Conservation (phyloP, 192 early-diverging fungal genomes). For the Backusella psychrophila region DNA sequence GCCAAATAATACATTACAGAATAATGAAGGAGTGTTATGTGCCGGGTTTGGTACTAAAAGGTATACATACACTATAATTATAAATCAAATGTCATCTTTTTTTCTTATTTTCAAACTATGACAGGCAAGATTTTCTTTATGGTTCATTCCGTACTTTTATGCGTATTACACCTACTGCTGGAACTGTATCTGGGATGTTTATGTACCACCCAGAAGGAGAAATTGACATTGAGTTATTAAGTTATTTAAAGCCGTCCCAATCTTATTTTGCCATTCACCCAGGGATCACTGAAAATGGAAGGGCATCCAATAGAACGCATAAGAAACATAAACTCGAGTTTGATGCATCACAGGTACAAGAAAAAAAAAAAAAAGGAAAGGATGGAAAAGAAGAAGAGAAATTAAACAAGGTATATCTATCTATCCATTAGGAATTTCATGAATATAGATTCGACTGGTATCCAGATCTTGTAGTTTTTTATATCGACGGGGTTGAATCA, state of each 20-base stretch:
- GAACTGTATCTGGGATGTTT: conserved; percentile 23
- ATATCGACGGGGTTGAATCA: conserved; percentile 7
- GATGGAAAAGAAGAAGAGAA: not conserved
- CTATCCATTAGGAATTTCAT: conserved; percentile 15
- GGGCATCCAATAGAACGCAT: conserved; percentile 14
- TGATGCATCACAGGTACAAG: conserved; percentile 13
- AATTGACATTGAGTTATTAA: conserved; percentile 27
- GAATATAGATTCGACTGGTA: conserved; percentile 35
- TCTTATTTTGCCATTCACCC: conserved; percentile 31
- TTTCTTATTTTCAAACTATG: not conserved
- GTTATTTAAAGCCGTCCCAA: conserved; percentile 14
- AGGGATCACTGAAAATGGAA: conserved; percentile 11
- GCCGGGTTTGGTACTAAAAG: conserved; percentile 22
- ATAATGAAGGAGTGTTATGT: not conserved
- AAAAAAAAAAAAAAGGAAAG: not conserved
- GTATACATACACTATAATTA: not conserved
- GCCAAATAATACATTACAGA: not conserved
- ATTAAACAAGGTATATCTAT: not conserved
- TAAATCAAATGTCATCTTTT: no score
- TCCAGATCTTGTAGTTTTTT: conserved; percentile 12
- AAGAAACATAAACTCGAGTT: conserved; percentile 7
- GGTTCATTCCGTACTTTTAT: conserved; percentile 19
- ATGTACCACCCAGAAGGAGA: conserved; percentile 11
- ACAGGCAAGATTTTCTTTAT: conserved; percentile 17
- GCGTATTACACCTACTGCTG: conserved; percentile 7